Base-by-base conservation (phyloP, 768 basidiomycete species). In the Polyporus arcularius region DNA sequence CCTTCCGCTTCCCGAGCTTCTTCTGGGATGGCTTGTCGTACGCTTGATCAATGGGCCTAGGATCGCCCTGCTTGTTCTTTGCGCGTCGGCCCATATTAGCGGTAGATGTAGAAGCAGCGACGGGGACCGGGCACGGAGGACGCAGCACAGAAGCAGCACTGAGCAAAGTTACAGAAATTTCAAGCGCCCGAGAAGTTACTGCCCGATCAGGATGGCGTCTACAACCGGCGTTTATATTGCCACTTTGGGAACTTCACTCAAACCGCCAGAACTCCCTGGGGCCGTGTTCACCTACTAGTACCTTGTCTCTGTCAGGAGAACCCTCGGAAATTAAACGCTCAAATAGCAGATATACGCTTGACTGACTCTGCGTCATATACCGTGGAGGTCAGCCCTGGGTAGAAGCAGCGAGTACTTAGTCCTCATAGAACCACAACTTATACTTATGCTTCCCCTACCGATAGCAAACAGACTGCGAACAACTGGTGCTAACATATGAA, bases 41-140 rank as follows among this genome's bases (percentile, higher is more conserved):
- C 0, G 68, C 65, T 14, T 85, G 79, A 7, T 54, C 68, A 31
- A 90, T 67, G 32, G 90, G 82, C 58, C 78, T 79, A 0, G 92
- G 92, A 11, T 86, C 79, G 2, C 77, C 81, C 73, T 95, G 93
- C 76, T 94, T 94, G 75, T 89, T 87, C 74, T 90, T 92, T 66
- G 91, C 83, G 63, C 91, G 85, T 70, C 92, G 84, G 62, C 93
- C 93, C 93, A 95, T 94, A 52, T 48, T 67, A 61, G 40, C 28
- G 48, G 26, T 26, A 9, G 46, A 28, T 6, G 21, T 50, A 26
- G 51, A n/a, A 41, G 11, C 30, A 30, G 39, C 39, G 53, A 31
- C 7, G 9, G 47, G 46, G 47, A 11, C 47, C 11, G 53, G 10
- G 40, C 15, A 16, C 18, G 50, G 28, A 32, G 38, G 8, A 18